Conservation (phyloP, 805 yeast species). For the Saccharomyces mikatae region DNA sequence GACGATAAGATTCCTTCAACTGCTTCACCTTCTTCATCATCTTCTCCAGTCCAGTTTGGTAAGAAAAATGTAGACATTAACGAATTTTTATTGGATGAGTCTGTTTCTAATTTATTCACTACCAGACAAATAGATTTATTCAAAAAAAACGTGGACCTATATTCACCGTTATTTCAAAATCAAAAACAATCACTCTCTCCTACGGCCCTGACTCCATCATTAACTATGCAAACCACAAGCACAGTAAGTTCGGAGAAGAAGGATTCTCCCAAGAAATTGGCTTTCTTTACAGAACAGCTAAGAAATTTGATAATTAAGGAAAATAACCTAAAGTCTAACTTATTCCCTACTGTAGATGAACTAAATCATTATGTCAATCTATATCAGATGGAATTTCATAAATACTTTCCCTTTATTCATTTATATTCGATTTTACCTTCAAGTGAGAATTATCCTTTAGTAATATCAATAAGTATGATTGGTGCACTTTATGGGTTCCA, state of each 20-base stretch:
- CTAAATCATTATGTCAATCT: slow-evolving; percentile 68
- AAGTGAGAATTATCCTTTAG: slow-evolving; percentile 48
- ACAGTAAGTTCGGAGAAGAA: background rate
- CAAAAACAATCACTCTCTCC: slow-evolving; percentile 4
- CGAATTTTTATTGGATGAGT: slow-evolving; percentile 16
- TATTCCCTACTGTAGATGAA: slow-evolving; percentile 70
- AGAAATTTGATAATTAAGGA: slow-evolving; percentile 45
- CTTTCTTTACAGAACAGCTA: slow-evolving; percentile 42
- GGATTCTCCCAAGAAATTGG: background rate
- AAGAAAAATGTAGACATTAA: background rate
- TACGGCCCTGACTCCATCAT: background rate
- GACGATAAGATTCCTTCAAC: background rate
- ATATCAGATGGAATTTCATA: slow-evolving; percentile 69
- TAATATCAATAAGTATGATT: slow-evolving; percentile 75
- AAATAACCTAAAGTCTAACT: slow-evolving; percentile 46
- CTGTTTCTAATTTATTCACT: slow-evolving; percentile 53
- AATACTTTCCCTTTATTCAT: slow-evolving; percentile 59
- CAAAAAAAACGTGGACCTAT: slow-evolving; percentile 32
- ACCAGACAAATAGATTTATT: slow-evolving; percentile 60
- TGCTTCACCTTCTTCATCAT: background rate
- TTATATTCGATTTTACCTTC: slow-evolving; percentile 46
- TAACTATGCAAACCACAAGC: background rate
- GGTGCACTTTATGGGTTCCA: slow-evolving; percentile 85
- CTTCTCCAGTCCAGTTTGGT: background rate
- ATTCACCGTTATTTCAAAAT: slow-evolving; percentile 10